Conservation (phyloP, 768 basidiomycete species). For the Lanmaoa pseudosensibilis region DNA sequence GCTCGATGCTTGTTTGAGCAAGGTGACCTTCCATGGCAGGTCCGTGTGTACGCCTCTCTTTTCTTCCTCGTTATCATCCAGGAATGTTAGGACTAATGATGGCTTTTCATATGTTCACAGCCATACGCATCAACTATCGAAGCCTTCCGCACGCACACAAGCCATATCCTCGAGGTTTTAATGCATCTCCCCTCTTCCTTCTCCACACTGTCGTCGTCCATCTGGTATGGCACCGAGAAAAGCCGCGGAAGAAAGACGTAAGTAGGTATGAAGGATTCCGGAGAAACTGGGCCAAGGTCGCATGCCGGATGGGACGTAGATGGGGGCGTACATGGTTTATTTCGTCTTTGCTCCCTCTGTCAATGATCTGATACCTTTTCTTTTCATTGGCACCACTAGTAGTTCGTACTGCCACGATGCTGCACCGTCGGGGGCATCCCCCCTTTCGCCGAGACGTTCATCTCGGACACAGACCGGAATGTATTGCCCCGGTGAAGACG, state of each 20-base stretch:
- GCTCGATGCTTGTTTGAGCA: slow-evolving; percentile 36
- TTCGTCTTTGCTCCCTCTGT: neutral
- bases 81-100: neutral
- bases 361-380: neutral
- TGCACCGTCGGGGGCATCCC: too few species aligned
- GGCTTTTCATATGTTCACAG: slow-evolving; percentile 34
- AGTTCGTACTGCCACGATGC: too few species aligned
- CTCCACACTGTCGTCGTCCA: slow-evolving; percentile 40
- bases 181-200: slow-evolving; percentile 45
- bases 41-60: slow-evolving; percentile 52
- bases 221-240: slow-evolving; percentile 36
- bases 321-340: slow-evolving; percentile 66
- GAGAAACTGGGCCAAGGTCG: neutral
- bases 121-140: slow-evolving; percentile 61
- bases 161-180: slow-evolving; percentile 54
- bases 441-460: too few species aligned
- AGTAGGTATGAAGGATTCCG: slow-evolving; percentile 46
- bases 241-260: slow-evolving; percentile 30
- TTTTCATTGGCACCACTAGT: neutral
- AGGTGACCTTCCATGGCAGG: too few species aligned
- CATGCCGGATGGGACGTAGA: slow-evolving; percentile 58
- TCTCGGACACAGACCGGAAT: too few species aligned
- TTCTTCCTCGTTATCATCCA: neutral
- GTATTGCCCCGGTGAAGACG: too few species aligned
- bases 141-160: slow-evolving; percentile 53